A percentile compares a stretch with the other conserved stretches of the same genome.
phyloP scores from a whole-genome alignment of 1,284 basidiomycete species.

The Ganoderma meredithae region DNA sequence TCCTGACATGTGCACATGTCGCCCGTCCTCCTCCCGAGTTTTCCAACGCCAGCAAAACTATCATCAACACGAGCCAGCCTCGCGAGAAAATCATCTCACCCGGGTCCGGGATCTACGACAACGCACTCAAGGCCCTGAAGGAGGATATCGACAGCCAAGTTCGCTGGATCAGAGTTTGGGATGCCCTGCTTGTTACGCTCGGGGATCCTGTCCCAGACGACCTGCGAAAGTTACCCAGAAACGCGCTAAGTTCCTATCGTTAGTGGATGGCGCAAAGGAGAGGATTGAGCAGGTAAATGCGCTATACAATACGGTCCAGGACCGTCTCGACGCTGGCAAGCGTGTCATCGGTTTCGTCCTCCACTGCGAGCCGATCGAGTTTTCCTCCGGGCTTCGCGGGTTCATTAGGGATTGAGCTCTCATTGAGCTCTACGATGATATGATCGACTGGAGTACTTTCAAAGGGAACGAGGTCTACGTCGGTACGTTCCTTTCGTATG shows the following conservation, averaged over 20 bases:
- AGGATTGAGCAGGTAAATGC: slow-evolving; percentile 30
- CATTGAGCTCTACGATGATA: slow-evolving; percentile 42
- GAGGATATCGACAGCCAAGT: not conserved
- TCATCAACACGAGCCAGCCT: not conserved
- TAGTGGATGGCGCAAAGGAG: slow-evolving; percentile 38
- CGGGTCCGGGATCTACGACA: not conserved
- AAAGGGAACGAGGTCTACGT: slow-evolving; percentile 46
- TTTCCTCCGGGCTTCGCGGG: slow-evolving; percentile 31
- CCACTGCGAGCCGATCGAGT: slow-evolving; percentile 40
- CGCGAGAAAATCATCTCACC: not conserved
- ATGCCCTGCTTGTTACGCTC: slow-evolving; percentile 25
- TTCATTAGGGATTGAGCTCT: slow-evolving; percentile 44
- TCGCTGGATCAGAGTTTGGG: not conserved
- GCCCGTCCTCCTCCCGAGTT: too few species aligned
- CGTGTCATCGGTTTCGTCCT: slow-evolving; percentile 47
- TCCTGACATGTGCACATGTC: not conserved
- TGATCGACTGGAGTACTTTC: slow-evolving; percentile 40
- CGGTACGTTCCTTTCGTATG: slow-evolving; percentile 36
- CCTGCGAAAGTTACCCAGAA: slow-evolving; percentile 29
- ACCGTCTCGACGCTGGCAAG: slow-evolving; percentile 30
- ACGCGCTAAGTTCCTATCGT: slow-evolving; percentile 38
- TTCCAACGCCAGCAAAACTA: not conserved
- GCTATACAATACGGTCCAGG: slow-evolving; percentile 32
- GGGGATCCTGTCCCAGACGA: slow-evolving; percentile 39
- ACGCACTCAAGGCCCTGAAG: not conserved